These are phyloP conservation scores for Claviceps maximensis DNA, from an alignment of 2,329 filamentous ascomycete genomes.

Conservation along the genomic window DNA sequence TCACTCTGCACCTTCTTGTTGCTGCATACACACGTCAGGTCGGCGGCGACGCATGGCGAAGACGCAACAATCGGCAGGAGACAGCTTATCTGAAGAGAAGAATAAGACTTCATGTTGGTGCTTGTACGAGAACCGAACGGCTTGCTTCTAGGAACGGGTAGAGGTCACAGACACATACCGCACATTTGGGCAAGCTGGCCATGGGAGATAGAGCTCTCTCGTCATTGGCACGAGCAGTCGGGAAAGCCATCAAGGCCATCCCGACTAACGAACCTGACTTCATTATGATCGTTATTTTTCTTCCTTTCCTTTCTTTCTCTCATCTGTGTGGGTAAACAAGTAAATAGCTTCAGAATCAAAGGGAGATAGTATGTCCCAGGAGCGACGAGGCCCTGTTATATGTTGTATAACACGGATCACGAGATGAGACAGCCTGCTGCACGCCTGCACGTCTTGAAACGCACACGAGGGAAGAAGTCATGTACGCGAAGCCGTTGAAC, in stretches of 20 bases:
- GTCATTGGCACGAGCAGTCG: not conserved
- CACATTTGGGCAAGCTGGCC: slow-evolving; percentile 2
- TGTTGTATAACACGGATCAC: not conserved
- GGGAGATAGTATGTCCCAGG: not conserved
- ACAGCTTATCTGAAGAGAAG: slow-evolving; percentile 8
- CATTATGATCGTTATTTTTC: not conserved
- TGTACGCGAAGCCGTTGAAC: not conserved
- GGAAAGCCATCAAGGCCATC: not conserved
- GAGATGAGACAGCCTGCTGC: not conserved
- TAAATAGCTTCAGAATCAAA: not conserved
- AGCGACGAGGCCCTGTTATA: not conserved
- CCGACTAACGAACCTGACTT: not conserved
- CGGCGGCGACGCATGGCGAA: slow-evolving; percentile 15
- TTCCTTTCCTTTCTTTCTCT: not conserved
- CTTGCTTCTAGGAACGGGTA: not conserved
- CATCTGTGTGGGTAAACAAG: not conserved
- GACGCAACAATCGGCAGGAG: slow-evolving; percentile 11
- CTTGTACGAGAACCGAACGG: not conserved
- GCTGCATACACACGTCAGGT: slow-evolving; percentile 21
- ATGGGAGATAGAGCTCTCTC: not conserved
- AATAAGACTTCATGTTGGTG: not conserved
- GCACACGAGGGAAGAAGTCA: not conserved
- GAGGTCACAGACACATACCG: not conserved
- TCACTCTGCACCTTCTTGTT: slow-evolving; percentile 14
- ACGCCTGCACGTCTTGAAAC: not conserved